These are phyloP conservation scores for Solanum infundibuliforme DNA, from an alignment of 257 asterid genomes.

Conservation along the genomic window DNA sequence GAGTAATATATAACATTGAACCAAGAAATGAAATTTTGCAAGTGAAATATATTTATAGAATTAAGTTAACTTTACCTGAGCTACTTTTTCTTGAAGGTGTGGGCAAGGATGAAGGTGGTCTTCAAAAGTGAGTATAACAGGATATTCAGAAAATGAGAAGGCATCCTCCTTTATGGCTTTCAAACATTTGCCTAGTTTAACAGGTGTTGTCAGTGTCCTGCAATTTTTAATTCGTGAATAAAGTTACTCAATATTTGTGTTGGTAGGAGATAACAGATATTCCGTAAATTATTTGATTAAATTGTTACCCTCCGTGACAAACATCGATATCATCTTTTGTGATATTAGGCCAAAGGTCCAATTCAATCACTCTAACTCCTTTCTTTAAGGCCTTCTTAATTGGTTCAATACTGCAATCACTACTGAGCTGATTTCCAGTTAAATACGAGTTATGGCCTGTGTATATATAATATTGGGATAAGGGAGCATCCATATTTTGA, in stretches of 20 bases:
- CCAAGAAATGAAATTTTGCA: neutral
- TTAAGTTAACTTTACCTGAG: neutral
- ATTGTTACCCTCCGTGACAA: conserved; percentile 12
- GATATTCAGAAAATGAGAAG: conserved; percentile 12
- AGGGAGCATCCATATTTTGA: conserved; percentile 16
- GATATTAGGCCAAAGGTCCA: conserved; percentile 17
- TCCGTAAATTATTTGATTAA: neutral
- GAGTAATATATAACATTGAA: neutral
- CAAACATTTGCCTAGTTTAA: conserved; percentile 17
- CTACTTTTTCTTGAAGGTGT: conserved; percentile 19
- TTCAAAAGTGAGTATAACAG: conserved; percentile 19
- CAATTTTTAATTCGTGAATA: neutral
- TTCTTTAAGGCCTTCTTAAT: conserved; percentile 11
- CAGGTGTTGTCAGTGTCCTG: conserved; percentile 16
- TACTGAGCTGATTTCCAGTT: conserved; percentile 13
- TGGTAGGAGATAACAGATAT: neutral
- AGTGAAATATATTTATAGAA: neutral
- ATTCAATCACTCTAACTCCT: conserved; percentile 16
- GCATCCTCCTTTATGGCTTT: conserved; percentile 11
- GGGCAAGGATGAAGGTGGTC: conserved; percentile 14
- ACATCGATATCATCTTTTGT: conserved; percentile 2
- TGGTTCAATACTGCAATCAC: conserved; percentile 10
- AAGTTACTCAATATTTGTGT: neutral
- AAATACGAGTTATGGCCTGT: conserved; percentile 18
- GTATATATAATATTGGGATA: conserved; percentile 10